These are phyloP conservation scores for Phytophthora palmivora DNA, from an alignment of 352 stramenopile genomes.

Conservation along the genomic window DNA sequence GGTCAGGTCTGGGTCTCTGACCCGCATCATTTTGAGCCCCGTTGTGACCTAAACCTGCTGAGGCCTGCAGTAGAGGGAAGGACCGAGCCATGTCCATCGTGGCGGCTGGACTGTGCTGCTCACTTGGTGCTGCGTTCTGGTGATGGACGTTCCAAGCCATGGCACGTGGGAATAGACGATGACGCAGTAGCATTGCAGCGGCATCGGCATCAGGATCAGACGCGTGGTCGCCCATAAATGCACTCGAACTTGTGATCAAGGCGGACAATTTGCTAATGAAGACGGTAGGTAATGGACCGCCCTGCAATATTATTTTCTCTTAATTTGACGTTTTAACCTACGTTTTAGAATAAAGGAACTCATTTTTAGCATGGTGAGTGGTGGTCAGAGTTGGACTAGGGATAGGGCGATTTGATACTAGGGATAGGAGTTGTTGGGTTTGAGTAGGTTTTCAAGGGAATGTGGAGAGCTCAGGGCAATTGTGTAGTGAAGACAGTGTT, in stretches of 20 bases:
- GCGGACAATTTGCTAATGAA: constrained; percentile 18
- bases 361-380: too few relatives aligned
- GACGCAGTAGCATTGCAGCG: constrained; percentile 48
- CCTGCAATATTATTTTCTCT: not conserved
- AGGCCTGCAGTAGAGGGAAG: constrained; percentile 50
- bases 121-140: constrained; percentile 29
- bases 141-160: constrained; percentile 63
- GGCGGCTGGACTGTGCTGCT: constrained; percentile 17
- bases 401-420: constrained; percentile 1
- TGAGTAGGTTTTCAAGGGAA: not conserved
- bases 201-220: constrained; percentile 24
- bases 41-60: not conserved
- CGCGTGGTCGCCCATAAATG: constrained; percentile 7
- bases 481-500: too few relatives aligned
- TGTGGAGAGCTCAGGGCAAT: not conserved
- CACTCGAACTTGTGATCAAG: constrained; percentile 8
- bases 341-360: too few relatives aligned
- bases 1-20: constrained; percentile 6
- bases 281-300: not conserved
- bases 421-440: not conserved
- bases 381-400: constrained; percentile 16
- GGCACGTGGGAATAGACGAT: constrained; percentile 66
- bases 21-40: not conserved
- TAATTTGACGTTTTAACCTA: constrained; percentile 11
- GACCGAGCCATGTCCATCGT: constrained; percentile 41